Percentiles rank a stretch among this genome's conserved stretches.
These are phyloP conservation scores for Fonsecaea erecta DNA, from an alignment of 2,329 filamentous ascomycete genomes.

Conservation along the genomic window DNA sequence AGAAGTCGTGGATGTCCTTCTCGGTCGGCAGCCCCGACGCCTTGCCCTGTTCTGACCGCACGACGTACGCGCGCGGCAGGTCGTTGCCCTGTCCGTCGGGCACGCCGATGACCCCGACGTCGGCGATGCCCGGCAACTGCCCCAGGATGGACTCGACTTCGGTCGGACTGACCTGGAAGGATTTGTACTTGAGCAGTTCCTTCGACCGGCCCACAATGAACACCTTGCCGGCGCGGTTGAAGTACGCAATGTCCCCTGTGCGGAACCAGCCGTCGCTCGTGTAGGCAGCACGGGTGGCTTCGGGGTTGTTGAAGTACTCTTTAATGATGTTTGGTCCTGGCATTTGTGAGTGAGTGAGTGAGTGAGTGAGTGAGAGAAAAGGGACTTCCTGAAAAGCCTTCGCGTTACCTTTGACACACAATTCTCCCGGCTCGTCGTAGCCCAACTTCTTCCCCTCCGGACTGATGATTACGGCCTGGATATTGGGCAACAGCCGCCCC, in stretches of 20 bases:
- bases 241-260: conserved; percentile 49
- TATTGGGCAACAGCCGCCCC: conserved; percentile 50
- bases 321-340: conserved; percentile 30
- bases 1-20: conserved; percentile 44
- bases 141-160: conserved; percentile 54
- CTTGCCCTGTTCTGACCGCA: conserved; percentile 38
- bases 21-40: conserved; percentile 39
- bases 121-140: conserved; percentile 46
- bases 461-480: conserved; percentile 43
- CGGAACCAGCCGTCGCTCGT: conserved; percentile 49
- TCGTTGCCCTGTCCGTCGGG: conserved; percentile 38
- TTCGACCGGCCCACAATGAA: conserved; percentile 51
- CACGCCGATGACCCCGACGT: conserved; percentile 54
- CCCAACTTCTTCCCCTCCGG: conserved; percentile 42
- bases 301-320: conserved; percentile 39
- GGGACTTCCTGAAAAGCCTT: conserved; percentile 42
- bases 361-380: background rate
- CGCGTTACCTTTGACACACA: conserved; percentile 48
- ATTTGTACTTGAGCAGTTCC: conserved; percentile 52
- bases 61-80: conserved; percentile 55
- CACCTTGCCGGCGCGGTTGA: conserved; percentile 43
- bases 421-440: conserved; percentile 42
- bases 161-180: conserved; percentile 55
- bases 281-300: conserved; percentile 39
- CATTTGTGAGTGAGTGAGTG: background rate